Conservation (phyloP, 2,329 filamentous ascomycete genomes). For the Epichloe elymi region DNA sequence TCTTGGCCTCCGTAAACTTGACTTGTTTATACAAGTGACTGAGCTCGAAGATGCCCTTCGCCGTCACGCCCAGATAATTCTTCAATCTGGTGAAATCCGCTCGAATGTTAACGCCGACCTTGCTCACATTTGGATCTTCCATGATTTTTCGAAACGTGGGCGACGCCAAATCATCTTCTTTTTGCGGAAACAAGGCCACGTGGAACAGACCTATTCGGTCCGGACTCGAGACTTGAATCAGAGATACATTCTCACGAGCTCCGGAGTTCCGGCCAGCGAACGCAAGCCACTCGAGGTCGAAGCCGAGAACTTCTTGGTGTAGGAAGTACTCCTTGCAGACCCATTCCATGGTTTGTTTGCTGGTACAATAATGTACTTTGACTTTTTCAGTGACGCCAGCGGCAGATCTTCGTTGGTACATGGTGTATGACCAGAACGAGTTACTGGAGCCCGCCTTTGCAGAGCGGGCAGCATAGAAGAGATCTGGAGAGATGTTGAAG, state of each 20-base stretch:
- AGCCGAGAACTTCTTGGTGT: slow-evolving; percentile 59
- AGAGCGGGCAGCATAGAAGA: slow-evolving; percentile 30
- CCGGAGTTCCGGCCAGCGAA: slow-evolving; percentile 32
- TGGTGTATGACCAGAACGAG: slow-evolving; percentile 54
- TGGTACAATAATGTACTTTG: slow-evolving; percentile 66
- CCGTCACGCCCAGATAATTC: slow-evolving; percentile 50
- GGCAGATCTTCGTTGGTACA: slow-evolving; percentile 45
- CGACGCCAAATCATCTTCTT: slow-evolving; percentile 46
- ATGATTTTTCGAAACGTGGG: slow-evolving; percentile 60
- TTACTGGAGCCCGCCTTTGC: slow-evolving; percentile 28
- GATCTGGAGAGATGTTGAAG: slow-evolving; percentile 18
- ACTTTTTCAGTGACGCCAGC: slow-evolving; percentile 37
- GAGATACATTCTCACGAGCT: slow-evolving; percentile 57
- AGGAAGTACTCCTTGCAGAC: slow-evolving; percentile 53
- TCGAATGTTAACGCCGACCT: slow-evolving; percentile 64
- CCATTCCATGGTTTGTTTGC: slow-evolving; percentile 50
- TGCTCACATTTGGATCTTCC: slow-evolving; percentile 55
- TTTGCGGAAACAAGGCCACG: slow-evolving; percentile 46
- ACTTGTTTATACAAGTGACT: slow-evolving; percentile 72
- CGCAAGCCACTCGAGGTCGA: slow-evolving; percentile 76
- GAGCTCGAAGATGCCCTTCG: slow-evolving; percentile 62
- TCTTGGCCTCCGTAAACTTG: slow-evolving; percentile 42
- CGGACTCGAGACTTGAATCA: slow-evolving; percentile 72
- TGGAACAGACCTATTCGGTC: slow-evolving; percentile 73
- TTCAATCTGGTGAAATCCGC: slow-evolving; percentile 57